These are phyloP conservation scores for Quercus tomentella DNA, from an alignment of 331 rosid genomes.

Conservation along the genomic window DNA sequence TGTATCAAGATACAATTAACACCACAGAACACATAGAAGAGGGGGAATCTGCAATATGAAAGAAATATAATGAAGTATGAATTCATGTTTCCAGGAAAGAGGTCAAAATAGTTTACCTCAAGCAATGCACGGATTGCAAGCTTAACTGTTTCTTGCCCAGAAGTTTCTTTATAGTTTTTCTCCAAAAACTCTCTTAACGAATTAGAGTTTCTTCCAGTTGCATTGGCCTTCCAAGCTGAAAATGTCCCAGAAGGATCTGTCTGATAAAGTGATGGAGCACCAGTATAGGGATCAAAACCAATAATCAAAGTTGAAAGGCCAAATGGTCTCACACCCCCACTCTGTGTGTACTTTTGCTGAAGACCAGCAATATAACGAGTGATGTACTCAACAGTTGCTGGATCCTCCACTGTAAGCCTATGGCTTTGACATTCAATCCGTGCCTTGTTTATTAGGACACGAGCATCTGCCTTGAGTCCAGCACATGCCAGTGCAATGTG, in stretches of 20 bases:
- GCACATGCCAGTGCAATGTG: conserved; percentile 99
- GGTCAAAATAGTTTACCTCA: conserved; percentile 51
- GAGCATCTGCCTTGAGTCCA: conserved; percentile 99
- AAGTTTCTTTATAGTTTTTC: conserved; percentile 85
- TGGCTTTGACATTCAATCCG: conserved; percentile 97
- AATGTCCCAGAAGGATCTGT: conserved; percentile 98
- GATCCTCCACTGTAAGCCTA: conserved; percentile 95
- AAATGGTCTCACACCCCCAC: conserved; percentile 98
- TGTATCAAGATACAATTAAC: not conserved
- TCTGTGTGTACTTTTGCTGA: conserved; percentile 97
- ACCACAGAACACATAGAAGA: not conserved
- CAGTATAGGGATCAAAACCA: conserved; percentile 87
- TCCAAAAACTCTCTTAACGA: conserved; percentile 88
- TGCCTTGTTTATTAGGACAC: conserved; percentile 85
- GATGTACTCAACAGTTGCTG: conserved; percentile 87
- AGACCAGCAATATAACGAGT: conserved; percentile 97
- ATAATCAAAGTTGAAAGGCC: conserved; percentile 94
- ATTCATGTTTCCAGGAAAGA: not conserved
- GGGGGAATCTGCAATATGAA: not conserved
- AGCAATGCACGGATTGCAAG: conserved; percentile 97
- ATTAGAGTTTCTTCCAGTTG: conserved; percentile 94
- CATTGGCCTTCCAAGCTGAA: conserved; percentile 98
- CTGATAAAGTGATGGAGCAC: conserved; percentile 73
- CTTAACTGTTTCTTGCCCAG: conserved; percentile 88
- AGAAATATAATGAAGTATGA: not conserved